These are phyloP conservation scores for Penicillium brasilianum DNA, from an alignment of 2,329 filamentous ascomycete genomes.

Conservation along the genomic window DNA sequence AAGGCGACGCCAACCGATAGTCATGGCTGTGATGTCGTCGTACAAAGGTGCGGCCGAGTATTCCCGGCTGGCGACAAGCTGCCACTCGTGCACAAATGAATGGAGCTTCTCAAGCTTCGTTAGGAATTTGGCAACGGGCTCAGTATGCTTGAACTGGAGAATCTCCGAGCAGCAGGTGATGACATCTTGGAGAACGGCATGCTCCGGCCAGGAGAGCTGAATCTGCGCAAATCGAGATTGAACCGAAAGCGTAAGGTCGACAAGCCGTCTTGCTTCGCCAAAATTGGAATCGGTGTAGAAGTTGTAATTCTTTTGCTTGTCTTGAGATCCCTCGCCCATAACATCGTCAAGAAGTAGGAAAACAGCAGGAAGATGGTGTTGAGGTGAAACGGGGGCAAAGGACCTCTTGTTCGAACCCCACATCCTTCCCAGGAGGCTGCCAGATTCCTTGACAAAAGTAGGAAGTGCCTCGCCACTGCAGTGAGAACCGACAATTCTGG, in stretches of 20 bases:
- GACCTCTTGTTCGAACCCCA: conserved; percentile 33
- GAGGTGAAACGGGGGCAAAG: conserved; percentile 43
- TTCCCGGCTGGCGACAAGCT: conserved; percentile 83
- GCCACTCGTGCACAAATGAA: conserved; percentile 87
- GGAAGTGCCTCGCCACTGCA: conserved; percentile 38
- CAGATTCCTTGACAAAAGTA: conserved; percentile 43
- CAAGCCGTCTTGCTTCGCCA: conserved; percentile 73
- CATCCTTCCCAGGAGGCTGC: conserved; percentile 42
- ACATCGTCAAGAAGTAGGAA: conserved; percentile 70
- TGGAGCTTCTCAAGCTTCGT: conserved; percentile 88
- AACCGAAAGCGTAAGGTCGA: conserved; percentile 70
- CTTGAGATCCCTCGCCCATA: conserved; percentile 54
- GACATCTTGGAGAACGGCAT: conserved; percentile 82
- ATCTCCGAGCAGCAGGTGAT: conserved; percentile 74
- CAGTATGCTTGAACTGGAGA: conserved; percentile 74
- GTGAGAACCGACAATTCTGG: conserved; percentile 46
- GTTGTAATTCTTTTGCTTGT: conserved; percentile 67
- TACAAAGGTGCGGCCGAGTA: conserved; percentile 74
- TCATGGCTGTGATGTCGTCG: conserved; percentile 76
- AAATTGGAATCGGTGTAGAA: conserved; percentile 88
- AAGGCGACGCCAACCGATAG: conserved; percentile 87
- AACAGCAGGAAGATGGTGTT: conserved; percentile 67
- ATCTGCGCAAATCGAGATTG: conserved; percentile 75
- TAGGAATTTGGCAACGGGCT: conserved; percentile 85
- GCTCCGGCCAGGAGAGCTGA: conserved; percentile 65